Evolutionary conservation across 371 early-diverging fungal genomes (phyloP), one percentile per base, ranked within the genome.

Genomic region (Haplosporangium sp.): DNA sequence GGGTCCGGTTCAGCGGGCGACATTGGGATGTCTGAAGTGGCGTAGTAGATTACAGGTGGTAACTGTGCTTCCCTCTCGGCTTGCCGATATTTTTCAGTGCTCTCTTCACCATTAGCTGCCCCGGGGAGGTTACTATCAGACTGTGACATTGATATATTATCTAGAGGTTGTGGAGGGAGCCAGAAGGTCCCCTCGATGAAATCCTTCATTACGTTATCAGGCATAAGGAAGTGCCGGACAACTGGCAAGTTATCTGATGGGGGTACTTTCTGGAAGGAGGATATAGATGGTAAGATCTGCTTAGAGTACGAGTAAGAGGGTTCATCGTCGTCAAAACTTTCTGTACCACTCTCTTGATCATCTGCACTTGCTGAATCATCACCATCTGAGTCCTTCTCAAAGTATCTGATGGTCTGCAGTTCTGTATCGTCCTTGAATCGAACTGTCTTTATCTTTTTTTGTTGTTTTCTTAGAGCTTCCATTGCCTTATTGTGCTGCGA

Each of bases 1-100:
- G 64, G 37, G 15, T 69, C 77, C 11, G 74, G 74, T 9, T 79
- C 79, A 2, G 61, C 63, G 35, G 77, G 77, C 2, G 77, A 62
- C 0, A 48, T 39, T 2, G 77, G 77, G 39, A 77, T 72, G 2
- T 65, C 69, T 2, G 63, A 58, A 2, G 68, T 1, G 17, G 17
- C 55, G 8, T 13, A 10, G 7, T 72, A 77, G 1, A 27, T 42
- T 15, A 37, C 65, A 17, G 69, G 44, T 0, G 47, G 62, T 1
- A 45, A 53, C 2, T 20, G 34, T 4, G 6, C 19, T 53, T 77
- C 77, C 15, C 77, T 69, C 7, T 13, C 35, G 1, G 55, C 77
- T 35, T 77, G 77, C 5, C 53, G 20, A 47, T 50, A 8, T 37
- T 55, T 65, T 37, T 77, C 77, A 6, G 34, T 38, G 27, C 77